Conservation (phyloP, 306 rosid species). For the Cotoneaster glaucophyllus region DNA sequence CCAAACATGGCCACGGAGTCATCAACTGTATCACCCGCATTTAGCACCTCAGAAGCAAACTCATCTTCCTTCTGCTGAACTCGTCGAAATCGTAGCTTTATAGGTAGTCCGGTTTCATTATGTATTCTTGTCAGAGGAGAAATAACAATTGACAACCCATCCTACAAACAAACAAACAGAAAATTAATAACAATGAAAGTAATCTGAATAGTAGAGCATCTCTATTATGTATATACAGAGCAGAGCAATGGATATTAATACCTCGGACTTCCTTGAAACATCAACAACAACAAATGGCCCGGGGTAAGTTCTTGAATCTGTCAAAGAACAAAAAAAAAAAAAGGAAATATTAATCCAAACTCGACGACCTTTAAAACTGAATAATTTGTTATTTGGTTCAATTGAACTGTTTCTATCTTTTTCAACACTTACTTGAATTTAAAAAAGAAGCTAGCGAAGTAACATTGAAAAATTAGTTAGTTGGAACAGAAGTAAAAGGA, state of each 20-base stretch:
- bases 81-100: slow-evolving; percentile 79
- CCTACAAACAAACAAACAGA: slow-evolving; percentile 36
- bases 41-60: slow-evolving; percentile 56
- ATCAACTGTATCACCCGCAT: slow-evolving; percentile 75
- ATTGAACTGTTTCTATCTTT: not conserved
- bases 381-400: not conserved
- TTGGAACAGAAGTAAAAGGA: not conserved
- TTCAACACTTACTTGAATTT: not conserved
- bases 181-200: not conserved
- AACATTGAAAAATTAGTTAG: not conserved
- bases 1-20: slow-evolving; percentile 85
- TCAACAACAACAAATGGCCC: slow-evolving; percentile 77
- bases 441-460: not conserved
- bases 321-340: slow-evolving; percentile 15
- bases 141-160: slow-evolving; percentile 57
- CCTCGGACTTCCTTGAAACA: slow-evolving; percentile 72
- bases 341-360: slow-evolving; percentile 13
- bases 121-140: slow-evolving; percentile 74
- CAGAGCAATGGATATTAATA: slow-evolving; percentile 26
- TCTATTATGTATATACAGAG: slow-evolving; percentile 4
- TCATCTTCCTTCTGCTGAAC: slow-evolving; percentile 55
- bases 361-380: slow-evolving; percentile 3
- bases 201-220: not conserved
- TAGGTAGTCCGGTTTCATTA: slow-evolving; percentile 64
- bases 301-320: slow-evolving; percentile 75